phyloP scores from a whole-genome alignment of 225 moss, liverwort and hornwort species.

The Thuidium tamariscinum region DNA sequence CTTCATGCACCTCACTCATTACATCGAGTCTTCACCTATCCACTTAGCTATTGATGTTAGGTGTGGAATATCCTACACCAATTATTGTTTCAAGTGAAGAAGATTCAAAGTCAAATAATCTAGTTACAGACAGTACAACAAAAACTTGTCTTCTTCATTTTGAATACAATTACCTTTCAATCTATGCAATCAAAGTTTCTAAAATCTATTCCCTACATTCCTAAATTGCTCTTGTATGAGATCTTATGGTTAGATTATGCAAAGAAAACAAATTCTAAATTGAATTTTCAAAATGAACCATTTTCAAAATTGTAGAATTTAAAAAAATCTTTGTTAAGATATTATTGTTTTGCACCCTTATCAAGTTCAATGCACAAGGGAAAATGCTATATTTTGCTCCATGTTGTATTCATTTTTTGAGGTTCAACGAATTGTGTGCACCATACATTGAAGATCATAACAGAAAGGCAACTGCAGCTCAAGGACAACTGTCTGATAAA shows the following conservation, averaged over 20 bases:
- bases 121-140: accelerated
- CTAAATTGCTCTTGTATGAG: background rate
- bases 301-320: background rate
- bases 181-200: accelerated
- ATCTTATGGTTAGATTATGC: accelerated
- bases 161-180: background rate
- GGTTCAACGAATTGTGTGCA: background rate
- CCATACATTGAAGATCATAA: background rate
- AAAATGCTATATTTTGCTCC: background rate
- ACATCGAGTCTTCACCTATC: too few relatives aligned
- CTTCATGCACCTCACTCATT: too few relatives aligned
- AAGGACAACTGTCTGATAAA: background rate
- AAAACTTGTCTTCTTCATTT: background rate
- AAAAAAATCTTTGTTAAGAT: too few relatives aligned
- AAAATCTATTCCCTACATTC: background rate
- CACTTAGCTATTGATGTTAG: too few relatives aligned
- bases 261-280: background rate
- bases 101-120: background rate
- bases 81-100: background rate
- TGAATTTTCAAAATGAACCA: background rate
- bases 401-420: background rate
- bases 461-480: background rate
- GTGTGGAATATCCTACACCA: too few relatives aligned
- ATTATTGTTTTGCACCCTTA: background rate
- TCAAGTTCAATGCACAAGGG: background rate